Conservation (phyloP, 2,329 filamentous ascomycete species). For the Aspergillus costaricaensis region DNA sequence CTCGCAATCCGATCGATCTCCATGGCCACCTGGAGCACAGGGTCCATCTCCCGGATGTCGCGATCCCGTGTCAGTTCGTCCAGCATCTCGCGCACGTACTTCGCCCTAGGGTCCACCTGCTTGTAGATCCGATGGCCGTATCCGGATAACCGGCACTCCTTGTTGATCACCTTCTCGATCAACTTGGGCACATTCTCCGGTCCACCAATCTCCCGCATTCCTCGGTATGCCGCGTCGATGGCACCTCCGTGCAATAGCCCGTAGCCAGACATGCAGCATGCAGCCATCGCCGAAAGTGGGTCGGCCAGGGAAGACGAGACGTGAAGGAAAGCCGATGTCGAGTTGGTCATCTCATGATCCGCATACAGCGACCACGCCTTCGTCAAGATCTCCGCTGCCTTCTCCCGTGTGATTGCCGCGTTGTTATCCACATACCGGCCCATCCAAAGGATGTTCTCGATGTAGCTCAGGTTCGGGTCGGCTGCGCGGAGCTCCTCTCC, state of each 20-base stretch:
- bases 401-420: background rate
- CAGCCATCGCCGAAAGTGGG: constrained; percentile 52
- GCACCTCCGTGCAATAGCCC: constrained; percentile 57
- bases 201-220: constrained; percentile 55
- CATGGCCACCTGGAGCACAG: constrained; percentile 40
- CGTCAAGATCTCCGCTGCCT: background rate
- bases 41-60: constrained; percentile 25
- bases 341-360: constrained; percentile 61
- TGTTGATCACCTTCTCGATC: constrained; percentile 53
- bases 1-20: constrained; percentile 42
- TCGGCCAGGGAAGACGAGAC: constrained; percentile 57
- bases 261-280: constrained; percentile 52
- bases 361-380: constrained; percentile 53
- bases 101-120: constrained; percentile 59
- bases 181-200: constrained; percentile 55
- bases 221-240: constrained; percentile 57
- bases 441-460: background rate
- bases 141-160: constrained; percentile 56
- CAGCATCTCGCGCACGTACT: constrained; percentile 47
- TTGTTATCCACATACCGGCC: background rate
- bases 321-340: constrained; percentile 57
- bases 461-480: background rate
- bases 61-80: constrained; percentile 21
- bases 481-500: background rate
- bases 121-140: constrained; percentile 52